Percentiles rank a stretch among this genome's conserved stretches.
Evolutionary conservation across 768 basidiomycete genomes (phyloP).

Genomic region (Phylloporus sp.): DNA sequence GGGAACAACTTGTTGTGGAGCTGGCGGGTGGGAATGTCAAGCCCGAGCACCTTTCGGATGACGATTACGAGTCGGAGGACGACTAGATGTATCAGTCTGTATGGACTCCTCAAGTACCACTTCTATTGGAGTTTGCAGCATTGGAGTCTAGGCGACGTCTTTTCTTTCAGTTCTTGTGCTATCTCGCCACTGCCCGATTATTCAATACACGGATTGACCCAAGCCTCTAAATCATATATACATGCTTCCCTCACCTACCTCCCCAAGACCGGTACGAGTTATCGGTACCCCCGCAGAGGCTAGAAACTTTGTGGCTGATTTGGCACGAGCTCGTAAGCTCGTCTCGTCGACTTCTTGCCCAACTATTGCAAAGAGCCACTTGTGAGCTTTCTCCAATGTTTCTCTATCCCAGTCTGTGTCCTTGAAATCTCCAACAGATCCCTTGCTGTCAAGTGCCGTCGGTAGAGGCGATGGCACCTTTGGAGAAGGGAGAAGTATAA

Average conservation of each 20-base stretch:
- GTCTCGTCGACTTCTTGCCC: constrained; percentile 17
- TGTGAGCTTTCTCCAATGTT: constrained; percentile 33
- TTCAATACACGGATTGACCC: not conserved
- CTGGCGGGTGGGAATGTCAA: constrained; percentile 21
- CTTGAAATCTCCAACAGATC: constrained; percentile 19
- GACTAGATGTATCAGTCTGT: constrained; percentile 25
- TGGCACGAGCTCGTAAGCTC: constrained; percentile 8
- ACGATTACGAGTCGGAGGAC: constrained; percentile 54
- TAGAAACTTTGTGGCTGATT: constrained; percentile 7
- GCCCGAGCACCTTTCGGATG: constrained; percentile 37
- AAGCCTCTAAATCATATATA: constrained; percentile 35
- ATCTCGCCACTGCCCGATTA: too few relatives aligned
- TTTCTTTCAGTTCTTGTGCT: too few relatives aligned
- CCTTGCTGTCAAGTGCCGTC: constrained; percentile 31
- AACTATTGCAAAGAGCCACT: constrained; percentile 33
- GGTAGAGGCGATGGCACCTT: constrained; percentile 42
- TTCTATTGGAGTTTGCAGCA: too few relatives aligned
- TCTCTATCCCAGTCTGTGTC: constrained; percentile 34
- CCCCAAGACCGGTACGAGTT: constrained; percentile 15
- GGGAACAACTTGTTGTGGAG: constrained; percentile 65
- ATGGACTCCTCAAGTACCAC: not conserved
- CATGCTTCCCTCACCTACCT: constrained; percentile 48
- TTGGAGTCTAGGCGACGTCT: too few relatives aligned
- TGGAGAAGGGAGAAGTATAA: constrained; percentile 47
- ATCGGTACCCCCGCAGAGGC: not conserved